Base-by-base conservation (phyloP, 1,284 basidiomycete species). In the Ceratobasidium sp. region DNA sequence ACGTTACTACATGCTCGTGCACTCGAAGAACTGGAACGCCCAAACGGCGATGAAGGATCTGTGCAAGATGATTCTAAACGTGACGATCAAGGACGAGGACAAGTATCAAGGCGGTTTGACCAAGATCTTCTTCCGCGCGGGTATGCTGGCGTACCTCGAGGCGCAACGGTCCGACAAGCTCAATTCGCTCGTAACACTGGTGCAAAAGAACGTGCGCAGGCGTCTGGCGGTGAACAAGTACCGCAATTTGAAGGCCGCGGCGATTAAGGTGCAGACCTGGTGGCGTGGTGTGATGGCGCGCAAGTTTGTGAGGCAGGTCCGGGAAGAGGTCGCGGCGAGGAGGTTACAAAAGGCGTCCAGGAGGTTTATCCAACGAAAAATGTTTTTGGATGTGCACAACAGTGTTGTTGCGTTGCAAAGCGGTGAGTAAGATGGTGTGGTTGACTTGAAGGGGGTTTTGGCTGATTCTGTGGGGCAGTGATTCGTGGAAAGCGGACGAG, bases 41-140 rank as follows among this genome's bases (percentile, higher is more conserved):
- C 86, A 89, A 89, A 81, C 95, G 83, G 93, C 97, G 82, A 89
- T 97, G 75, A 91, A 90, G 81, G 88, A 88, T 5, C 90, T 99
- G n/a, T 98, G 97, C 83, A 90, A 92, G 9, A 88, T 92, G 77
- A 97, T 99, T 81, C 89, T 99, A 49, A 90, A 93, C 79, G 92
- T 90, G 81, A 97, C 95, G 0, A 94, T 98, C 83, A 93, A 93
- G 58, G 97, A 99, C 81, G 90, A 93, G 33, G 96, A 98, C 88
- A 98, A 98, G 88, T 98, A 98, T 86, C 98, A 99, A 87, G 92
- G 94, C 82, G 98, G 98, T 82, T 89, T 97, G 33, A 98, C 96
- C 49, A 99, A 99, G 87, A 98, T 99, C 83, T 99, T 99, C 88
- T 99, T 99, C 91, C 92, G 98, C 76, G 97, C 98, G 13, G 98